Evolutionary conservation across 257 asterid genomes (phyloP), one percentile per base, ranked within the genome.

Genomic region (Scutellaria barbata): DNA sequence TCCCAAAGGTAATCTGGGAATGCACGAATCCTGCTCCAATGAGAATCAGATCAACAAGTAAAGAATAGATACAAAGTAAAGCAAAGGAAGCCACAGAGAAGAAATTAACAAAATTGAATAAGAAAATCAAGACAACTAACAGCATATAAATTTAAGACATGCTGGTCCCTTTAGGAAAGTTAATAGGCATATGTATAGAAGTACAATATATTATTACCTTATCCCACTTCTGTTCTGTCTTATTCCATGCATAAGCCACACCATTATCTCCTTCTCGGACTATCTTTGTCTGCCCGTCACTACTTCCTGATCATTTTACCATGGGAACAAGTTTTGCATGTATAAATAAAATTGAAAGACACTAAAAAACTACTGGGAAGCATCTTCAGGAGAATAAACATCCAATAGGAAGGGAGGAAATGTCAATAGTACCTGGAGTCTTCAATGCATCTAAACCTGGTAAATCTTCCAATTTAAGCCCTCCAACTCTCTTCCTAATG

Each of bases 211-310:
- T 17, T 10, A 66, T 72, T 80, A 95, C 99, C 90, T 92, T 92
- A 80, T 95, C 99, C 99, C 99, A 95, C 79, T 80, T 87, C 60
- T 78, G 83, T 68, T 95, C 99, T 78, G 74, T 72, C 87, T 81
- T 80, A 81, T 88, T 89, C 99, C 99, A 95, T 56, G 96, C 80
- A 82, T 95, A 92, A 58, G 99, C 99, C 82, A 95, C 93, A 13
- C 99, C 98, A 60, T 92, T 92, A 81, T 95, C 99, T 72, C 99
- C 99, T 85, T 92, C 99, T 39, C 98, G 89, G 58, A 95, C 88
- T 48, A 95, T 77, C 85, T 85, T 89, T 55, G 99, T 95, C 85
- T 95, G 98, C 69, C 99, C 99, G 69, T 95, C 96, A 74, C 82
- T 87, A 74, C 87, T 88, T 72, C 99, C 99, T 95, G 85, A 71